phyloP scores from a whole-genome alignment of 1,284 basidiomycete species.

The Cutaneotrichosporon dermatis region DNA sequence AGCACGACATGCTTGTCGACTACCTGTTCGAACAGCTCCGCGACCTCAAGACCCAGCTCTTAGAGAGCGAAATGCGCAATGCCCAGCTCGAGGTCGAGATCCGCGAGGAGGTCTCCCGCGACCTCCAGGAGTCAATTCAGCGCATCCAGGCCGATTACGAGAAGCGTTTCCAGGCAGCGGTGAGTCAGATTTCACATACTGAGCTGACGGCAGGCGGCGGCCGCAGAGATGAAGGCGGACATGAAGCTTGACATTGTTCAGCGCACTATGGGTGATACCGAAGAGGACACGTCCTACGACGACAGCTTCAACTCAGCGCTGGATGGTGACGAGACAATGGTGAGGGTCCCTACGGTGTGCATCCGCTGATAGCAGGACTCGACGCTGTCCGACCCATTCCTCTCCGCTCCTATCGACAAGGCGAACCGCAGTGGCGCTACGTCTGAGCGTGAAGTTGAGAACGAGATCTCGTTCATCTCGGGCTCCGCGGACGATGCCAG shows the following conservation, averaged over 20 bases:
- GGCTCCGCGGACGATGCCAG: background rate
- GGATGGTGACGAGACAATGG: constrained; percentile 23
- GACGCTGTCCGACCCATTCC: constrained; percentile 30
- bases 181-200: background rate
- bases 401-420: constrained; percentile 4
- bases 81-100: constrained; percentile 79
- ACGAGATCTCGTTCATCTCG: background rate
- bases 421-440: background rate
- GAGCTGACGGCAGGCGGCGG: constrained; percentile 51
- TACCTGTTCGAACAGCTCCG: constrained; percentile 89
- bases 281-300: constrained; percentile 21
- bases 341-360: background rate
- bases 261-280: constrained; percentile 51
- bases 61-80: constrained; percentile 79
- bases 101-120: constrained; percentile 81
- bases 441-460: constrained; percentile 4
- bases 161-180: constrained; percentile 58
- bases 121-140: constrained; percentile 79
- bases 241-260: constrained; percentile 90
- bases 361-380: constrained; percentile 9
- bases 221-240: constrained; percentile 77
- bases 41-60: constrained; percentile 69
- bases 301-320: constrained; percentile 37
- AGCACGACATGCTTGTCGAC: constrained; percentile 77
- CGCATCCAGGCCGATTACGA: constrained; percentile 76